Evolutionary conservation across 208 protist genomes (phyloP), one percentile per base, ranked within the genome.

Genomic region (Tritrichomonas musculus): DNA sequence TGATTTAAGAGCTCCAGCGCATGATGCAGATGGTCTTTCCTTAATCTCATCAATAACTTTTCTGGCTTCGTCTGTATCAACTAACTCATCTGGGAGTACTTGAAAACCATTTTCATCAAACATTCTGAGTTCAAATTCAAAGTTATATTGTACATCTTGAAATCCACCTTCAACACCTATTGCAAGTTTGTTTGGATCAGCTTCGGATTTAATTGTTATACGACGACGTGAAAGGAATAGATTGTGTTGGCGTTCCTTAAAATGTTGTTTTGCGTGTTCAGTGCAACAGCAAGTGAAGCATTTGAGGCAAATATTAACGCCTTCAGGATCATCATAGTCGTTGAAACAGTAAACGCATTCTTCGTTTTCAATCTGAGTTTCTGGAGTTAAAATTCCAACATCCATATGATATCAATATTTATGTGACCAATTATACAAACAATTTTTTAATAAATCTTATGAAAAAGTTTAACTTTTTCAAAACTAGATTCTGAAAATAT

Each of bases 71-170:
- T 94, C 17, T 96, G 94, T 93, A 96, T 93, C 47, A 96, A 82
- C 84, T 97, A 96, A 27, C 93, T 92, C 92, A 96, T 97, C 11
- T 69, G 93, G 22, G 72, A 95, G 93, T 96, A 97, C 94, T 96
- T 97, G 80, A 96, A 93, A 66, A 94, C 94, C 33, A 94, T 96
- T 92, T 96, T 72, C 65, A 36, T 66, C 66, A n/a, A 36, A 49
- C 8, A 94, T 4, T 25, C 49, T 93, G 44, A 93, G 49, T 64
- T 94, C 94, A n/a, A 94, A 66, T 93, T 96, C 94, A 93, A 96
- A 94, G n/a, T 93, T 94, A 0, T 96, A 96, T 39, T 97, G 93
- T 77, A 97, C 95, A 53, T 73, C 50, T 27, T 53, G 5, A 41
- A 93, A 80, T n/a, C 94, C 94, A 36, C 94, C 94, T 47, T 95